phyloP scores from a whole-genome alignment of 495 filamentous ascomycete species.

The Xylaria scruposa region DNA sequence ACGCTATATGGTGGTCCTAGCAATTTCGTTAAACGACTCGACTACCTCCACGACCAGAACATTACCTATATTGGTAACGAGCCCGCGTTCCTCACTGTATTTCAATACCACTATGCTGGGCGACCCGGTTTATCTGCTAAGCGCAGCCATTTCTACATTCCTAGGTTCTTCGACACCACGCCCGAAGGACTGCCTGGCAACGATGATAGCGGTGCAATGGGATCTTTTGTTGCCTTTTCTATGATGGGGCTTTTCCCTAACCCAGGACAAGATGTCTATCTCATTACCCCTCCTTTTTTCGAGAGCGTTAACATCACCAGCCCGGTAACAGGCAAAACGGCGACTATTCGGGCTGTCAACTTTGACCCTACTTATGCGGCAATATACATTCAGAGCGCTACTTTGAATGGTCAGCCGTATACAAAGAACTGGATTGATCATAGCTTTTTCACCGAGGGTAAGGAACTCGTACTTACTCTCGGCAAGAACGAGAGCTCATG shows the following conservation, averaged over 20 bases:
- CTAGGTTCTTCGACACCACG: constrained; percentile 66
- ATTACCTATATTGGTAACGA: constrained; percentile 79
- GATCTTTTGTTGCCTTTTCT: constrained; percentile 69
- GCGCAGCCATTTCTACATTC: constrained; percentile 71
- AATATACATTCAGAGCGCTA: constrained; percentile 75
- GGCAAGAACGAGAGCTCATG: constrained; percentile 70
- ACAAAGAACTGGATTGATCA: constrained; percentile 76
- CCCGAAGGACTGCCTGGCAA: constrained; percentile 71
- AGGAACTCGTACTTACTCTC: constrained; percentile 70
- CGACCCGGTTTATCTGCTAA: constrained; percentile 68
- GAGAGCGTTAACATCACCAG: constrained; percentile 67
- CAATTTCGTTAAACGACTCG: constrained; percentile 65
- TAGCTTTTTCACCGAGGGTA: constrained; percentile 74
- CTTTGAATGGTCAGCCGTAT: constrained; percentile 68
- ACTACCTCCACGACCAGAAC: constrained; percentile 68
- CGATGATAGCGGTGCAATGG: constrained; percentile 77
- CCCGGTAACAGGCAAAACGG: constrained; percentile 66
- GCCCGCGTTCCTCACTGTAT: constrained; percentile 72
- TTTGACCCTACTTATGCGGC: constrained; percentile 68
- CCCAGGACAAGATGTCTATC: constrained; percentile 75
- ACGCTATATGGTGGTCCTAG: constrained; percentile 64
- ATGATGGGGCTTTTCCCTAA: constrained; percentile 81
- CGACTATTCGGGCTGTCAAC: constrained; percentile 63
- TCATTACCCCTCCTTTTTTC: constrained; percentile 73
- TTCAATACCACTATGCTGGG: constrained; percentile 74